phyloP scores from a whole-genome alignment of 495 filamentous ascomycete genomes.

The Bacidia rubella region DNA sequence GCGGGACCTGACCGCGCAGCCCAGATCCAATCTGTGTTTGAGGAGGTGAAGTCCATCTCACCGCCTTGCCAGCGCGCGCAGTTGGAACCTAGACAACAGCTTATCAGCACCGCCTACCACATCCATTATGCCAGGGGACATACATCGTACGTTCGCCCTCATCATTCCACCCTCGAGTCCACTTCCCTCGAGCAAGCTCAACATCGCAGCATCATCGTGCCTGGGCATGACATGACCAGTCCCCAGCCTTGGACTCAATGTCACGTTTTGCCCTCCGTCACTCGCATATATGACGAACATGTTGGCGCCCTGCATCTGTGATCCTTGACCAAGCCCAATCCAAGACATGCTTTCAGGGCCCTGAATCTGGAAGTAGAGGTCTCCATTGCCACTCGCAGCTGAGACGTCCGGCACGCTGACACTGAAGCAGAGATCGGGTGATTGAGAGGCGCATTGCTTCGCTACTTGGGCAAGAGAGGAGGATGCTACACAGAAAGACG shows the following conservation, averaged over 20 bases:
- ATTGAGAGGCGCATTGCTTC: background rate
- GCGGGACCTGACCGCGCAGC: slow-evolving; percentile 45
- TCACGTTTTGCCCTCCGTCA: slow-evolving; percentile 43
- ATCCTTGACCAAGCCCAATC: slow-evolving; percentile 53
- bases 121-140: too few relatives aligned
- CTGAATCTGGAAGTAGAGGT: slow-evolving; percentile 53
- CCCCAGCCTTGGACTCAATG: slow-evolving; percentile 48
- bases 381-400: slow-evolving; percentile 7
- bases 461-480: background rate
- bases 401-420: background rate
- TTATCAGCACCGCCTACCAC: too few relatives aligned
- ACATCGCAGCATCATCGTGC: slow-evolving; percentile 33
- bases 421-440: background rate
- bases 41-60: slow-evolving; percentile 28
- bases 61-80: slow-evolving; percentile 46
- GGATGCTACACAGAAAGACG: background rate
- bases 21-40: slow-evolving; percentile 49
- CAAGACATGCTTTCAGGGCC: slow-evolving; percentile 47
- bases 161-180: slow-evolving; percentile 41
- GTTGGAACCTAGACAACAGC: slow-evolving; percentile 41
- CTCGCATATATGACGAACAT: slow-evolving; percentile 58
- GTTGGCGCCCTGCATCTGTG: slow-evolving; percentile 45
- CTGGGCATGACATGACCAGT: slow-evolving; percentile 38
- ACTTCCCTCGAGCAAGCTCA: slow-evolving; percentile 47
- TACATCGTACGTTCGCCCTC: slow-evolving; percentile 50